Base-by-base conservation (phyloP, 495 filamentous ascomycete species). In the Penicillium canescens region DNA sequence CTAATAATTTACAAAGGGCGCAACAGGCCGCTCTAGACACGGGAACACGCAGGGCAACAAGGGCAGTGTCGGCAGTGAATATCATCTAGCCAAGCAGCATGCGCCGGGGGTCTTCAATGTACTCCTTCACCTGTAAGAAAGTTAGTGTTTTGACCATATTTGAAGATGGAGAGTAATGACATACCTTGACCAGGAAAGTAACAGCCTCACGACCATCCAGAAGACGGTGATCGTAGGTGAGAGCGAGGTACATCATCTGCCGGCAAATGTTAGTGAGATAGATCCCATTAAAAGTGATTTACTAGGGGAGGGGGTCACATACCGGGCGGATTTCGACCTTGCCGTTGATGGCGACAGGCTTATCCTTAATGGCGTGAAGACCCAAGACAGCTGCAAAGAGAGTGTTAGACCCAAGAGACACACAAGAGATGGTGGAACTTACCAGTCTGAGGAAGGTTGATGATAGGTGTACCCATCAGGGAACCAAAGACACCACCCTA, bases 391-490 rank as follows among this genome's bases (percentile, higher is more conserved):
- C 94, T 79, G 51, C 5, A 41, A 11, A 35, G 46, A 43, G 31
- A 39, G 37, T 14, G 38, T 72, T 57, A 72, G 68, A 41, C 33
- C 42, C 21, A 24, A 26, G 45, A 21, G 18, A 20, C 37, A 23
- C 20, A 24, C 47, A 34, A 34, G 10, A 39, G 4, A 18, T 7
- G 36, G 45, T 24, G 11, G 8, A n/a, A 57, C 73, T 43, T 61
- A 82, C 81, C 81, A 35, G 90, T 93, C 71, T 98, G 94, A 18
- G 94, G 94, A 21, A 96, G 77, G 73, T 98, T 98, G 78, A 98
- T 98, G 68, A 98, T 98, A n/a, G 94, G 94, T 1, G 94, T 98
- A 24, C 93, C 93, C 91, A 96, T 96, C 55, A 98, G 71, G 23
- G 87, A 90, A 28, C 87, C 86, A 62, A 88, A 88, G 43, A 88